These are phyloP conservation scores for Cystobasidium slooffiae DNA, from an alignment of 1,284 basidiomycete species.

Conservation along the genomic window DNA sequence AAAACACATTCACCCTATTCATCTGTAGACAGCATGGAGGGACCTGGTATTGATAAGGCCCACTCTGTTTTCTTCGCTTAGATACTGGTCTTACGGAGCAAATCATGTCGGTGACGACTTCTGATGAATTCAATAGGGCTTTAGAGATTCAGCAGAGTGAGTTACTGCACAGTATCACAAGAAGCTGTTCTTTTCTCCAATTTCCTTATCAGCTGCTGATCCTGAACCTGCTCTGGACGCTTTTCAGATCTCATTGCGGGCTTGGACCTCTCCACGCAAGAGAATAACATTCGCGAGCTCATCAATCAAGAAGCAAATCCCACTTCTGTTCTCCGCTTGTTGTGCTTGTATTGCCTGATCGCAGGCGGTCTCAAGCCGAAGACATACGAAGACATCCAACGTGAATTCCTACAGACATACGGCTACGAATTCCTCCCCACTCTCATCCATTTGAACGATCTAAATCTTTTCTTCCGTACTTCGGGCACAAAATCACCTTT, in stretches of 20 bases:
- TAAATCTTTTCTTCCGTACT: constrained; percentile 67
- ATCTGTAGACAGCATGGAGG: neutral
- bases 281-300: constrained; percentile 80
- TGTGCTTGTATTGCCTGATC: constrained; percentile 84
- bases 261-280: constrained; percentile 76
- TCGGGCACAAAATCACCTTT: constrained; percentile 63
- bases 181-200: neutral
- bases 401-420: constrained; percentile 88
- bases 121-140: constrained; percentile 87
- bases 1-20: neutral
- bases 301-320: constrained; percentile 81
- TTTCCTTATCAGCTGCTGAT: neutral
- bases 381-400: constrained; percentile 81
- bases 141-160: constrained; percentile 95
- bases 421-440: constrained; percentile 88
- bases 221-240: neutral
- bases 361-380: constrained; percentile 85
- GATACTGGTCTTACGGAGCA: constrained; percentile 94
- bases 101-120: constrained; percentile 79
- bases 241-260: constrained; percentile 82
- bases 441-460: constrained; percentile 75
- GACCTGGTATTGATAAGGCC: neutral
- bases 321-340: constrained; percentile 73
- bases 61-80: constrained; percentile 55
- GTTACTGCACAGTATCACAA: constrained; percentile 26